These are phyloP conservation scores for Coemansia sp. DNA, from an alignment of 192 early-diverging fungal species.

Conservation along the genomic window DNA sequence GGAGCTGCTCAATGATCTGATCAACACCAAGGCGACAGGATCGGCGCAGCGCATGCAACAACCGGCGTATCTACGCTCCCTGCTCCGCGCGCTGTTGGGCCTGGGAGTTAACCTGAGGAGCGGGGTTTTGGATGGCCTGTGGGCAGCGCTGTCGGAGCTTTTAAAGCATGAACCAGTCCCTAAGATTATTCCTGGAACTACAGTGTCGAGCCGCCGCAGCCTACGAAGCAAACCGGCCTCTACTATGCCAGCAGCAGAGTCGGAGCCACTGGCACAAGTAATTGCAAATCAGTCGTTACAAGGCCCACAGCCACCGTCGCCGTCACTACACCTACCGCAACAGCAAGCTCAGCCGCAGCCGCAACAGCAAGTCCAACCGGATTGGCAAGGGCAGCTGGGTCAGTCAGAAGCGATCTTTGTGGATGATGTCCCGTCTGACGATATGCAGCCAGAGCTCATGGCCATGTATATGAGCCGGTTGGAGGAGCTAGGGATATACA, in stretches of 20 bases:
- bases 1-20: not conserved
- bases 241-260: not conserved
- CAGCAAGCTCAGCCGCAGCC: too few species aligned
- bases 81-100: conserved; percentile 38
- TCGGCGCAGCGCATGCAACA: not conserved
- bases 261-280: not conserved
- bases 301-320: not conserved
- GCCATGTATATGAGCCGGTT: conserved; percentile 19
- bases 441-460: not conserved
- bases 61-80: conserved; percentile 18
- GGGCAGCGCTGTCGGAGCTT: conserved; percentile 22
- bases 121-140: conserved; percentile 32
- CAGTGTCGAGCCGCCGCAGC: not conserved
- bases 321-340: not conserved
- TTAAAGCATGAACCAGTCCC: conserved; percentile 8
- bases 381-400: not conserved
- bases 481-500: conserved; percentile 22
- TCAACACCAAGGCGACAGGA: not conserved
- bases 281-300: not conserved
- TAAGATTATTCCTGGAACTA: not conserved
- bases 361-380: not conserved
- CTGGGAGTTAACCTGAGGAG: conserved; percentile 29
- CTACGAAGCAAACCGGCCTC: not conserved
- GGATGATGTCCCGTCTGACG: not conserved
- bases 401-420: not conserved